phyloP scores from a whole-genome alignment of 179 eudicot species.

The Corrigiola litoralis region DNA sequence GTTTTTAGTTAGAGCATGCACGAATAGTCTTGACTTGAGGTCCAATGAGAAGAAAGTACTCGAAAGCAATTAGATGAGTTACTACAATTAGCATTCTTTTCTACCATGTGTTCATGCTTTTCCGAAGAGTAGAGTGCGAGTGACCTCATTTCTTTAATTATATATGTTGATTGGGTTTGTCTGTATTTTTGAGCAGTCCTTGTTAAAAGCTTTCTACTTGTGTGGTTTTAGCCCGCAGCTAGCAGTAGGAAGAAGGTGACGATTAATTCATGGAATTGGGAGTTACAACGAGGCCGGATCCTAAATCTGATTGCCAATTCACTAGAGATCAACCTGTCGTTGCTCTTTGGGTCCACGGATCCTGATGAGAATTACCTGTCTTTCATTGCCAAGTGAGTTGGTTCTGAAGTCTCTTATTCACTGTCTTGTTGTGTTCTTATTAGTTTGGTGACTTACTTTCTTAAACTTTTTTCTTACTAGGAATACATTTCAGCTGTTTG shows the following conservation, averaged over 20 bases:
- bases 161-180: neutral
- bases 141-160: neutral
- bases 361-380: constrained; percentile 91
- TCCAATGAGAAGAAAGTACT: neutral
- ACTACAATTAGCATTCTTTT: neutral
- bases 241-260: constrained; percentile 63
- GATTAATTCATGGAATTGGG: constrained; percentile 91
- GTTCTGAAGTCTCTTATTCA: neutral
- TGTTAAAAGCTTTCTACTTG: constrained; percentile 7
- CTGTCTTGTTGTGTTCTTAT: neutral
- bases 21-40: neutral
- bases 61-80: neutral
- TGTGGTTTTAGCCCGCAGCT: constrained; percentile 48
- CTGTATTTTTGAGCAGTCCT: neutral
- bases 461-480: constrained; percentile 29
- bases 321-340: constrained; percentile 77
- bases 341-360: constrained; percentile 86
- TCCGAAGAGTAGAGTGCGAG: neutral
- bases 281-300: constrained; percentile 68
- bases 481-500: constrained; percentile 75
- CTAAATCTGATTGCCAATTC: constrained; percentile 80
- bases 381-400: constrained; percentile 74
- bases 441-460: constrained; percentile 12
- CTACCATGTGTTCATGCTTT: neutral
- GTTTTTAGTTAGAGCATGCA: neutral